phyloP scores from a whole-genome alignment of 208 protist genomes.

The Perkinsela sp. region DNA sequence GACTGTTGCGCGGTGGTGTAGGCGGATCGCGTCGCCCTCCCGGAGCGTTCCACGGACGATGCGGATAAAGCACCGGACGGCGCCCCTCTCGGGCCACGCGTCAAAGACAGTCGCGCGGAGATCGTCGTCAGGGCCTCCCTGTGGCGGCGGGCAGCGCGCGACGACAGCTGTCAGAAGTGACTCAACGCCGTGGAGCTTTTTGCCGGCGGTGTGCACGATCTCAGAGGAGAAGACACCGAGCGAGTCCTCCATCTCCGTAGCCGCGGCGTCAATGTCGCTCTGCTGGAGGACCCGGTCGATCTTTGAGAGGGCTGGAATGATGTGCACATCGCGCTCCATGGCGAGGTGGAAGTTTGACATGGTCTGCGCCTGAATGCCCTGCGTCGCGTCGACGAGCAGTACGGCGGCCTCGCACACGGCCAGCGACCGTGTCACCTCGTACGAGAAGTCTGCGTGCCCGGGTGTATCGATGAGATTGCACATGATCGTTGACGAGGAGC shows the following conservation, averaged over 20 bases:
- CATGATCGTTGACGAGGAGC: slow-evolving; percentile 15
- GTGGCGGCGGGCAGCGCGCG: slow-evolving; percentile 50
- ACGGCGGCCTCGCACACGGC: slow-evolving; percentile 58
- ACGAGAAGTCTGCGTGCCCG: slow-evolving; percentile 93
- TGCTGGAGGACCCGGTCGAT: slow-evolving; percentile 44
- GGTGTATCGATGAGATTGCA: slow-evolving; percentile 89
- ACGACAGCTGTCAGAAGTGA: slow-evolving; percentile 62
- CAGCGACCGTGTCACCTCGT: slow-evolving; percentile 77
- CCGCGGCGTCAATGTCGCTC: slow-evolving; percentile 21
- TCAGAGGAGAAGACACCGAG: slow-evolving; percentile 54
- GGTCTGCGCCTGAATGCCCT: slow-evolving; percentile 78
- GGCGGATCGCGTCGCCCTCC: slow-evolving; percentile 20
- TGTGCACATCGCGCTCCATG: slow-evolving; percentile 44
- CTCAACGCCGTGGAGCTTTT: slow-evolving; percentile 54
- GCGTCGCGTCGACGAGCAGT: slow-evolving; percentile 66
- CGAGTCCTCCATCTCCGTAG: slow-evolving; percentile 44
- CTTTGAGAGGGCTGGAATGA: slow-evolving; percentile 63
- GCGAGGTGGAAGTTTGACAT: slow-evolving; percentile 82
- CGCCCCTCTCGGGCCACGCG: slow-evolving; percentile 12
- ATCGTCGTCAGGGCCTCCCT: slow-evolving; percentile 1
- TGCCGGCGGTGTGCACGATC: slow-evolving; percentile 62
- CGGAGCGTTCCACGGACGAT: slow-evolving; percentile 65
- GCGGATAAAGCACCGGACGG: slow-evolving; percentile 42
- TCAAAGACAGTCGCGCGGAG: slow-evolving; percentile 21
- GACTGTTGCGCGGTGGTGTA: slow-evolving; percentile 17